phyloP scores from a whole-genome alignment of 139 green algal genomes.

The Chlorella vulgaris region DNA sequence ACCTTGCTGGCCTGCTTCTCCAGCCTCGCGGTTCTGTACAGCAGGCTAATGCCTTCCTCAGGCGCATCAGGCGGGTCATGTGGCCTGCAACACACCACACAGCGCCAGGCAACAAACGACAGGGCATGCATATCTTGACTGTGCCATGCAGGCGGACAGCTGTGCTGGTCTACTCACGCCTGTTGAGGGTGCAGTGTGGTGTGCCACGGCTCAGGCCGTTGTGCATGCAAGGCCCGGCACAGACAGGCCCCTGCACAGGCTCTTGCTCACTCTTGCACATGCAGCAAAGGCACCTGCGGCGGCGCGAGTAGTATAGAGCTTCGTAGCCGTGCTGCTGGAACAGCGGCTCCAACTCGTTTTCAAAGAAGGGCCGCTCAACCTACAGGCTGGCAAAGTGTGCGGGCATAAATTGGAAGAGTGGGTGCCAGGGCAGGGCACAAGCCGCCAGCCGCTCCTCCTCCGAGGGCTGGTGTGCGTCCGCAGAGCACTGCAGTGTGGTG shows the following conservation, averaged over 20 bases:
- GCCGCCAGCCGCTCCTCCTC: too few relatives aligned
- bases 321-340: constrained; percentile 42
- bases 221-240: too few relatives aligned
- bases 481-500: too few relatives aligned
- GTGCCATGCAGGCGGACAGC: too few relatives aligned
- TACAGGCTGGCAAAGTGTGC: constrained; percentile 39
- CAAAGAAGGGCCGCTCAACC: constrained; percentile 55
- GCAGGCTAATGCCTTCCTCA: constrained; percentile 51
- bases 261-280: neutral
- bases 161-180: too few relatives aligned
- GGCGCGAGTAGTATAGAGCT: constrained; percentile 1
- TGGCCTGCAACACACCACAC: neutral
- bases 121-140: neutral
- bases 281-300: neutral
- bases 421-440: too few relatives aligned
- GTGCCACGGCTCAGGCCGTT: too few relatives aligned
- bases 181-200: too few relatives aligned
- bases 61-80: neutral
- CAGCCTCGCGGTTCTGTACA: constrained; percentile 41
- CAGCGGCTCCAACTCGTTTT: constrained; percentile 46
- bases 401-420: too few relatives aligned
- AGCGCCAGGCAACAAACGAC: neutral
- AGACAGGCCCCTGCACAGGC: neutral
- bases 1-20: constrained; percentile 14
- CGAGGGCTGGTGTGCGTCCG: too few relatives aligned